A percentile compares a stretch with the other conserved stretches of the same genome.
phyloP scores from a whole-genome alignment of 352 stramenopile genomes.

The Phytophthora meadii region DNA sequence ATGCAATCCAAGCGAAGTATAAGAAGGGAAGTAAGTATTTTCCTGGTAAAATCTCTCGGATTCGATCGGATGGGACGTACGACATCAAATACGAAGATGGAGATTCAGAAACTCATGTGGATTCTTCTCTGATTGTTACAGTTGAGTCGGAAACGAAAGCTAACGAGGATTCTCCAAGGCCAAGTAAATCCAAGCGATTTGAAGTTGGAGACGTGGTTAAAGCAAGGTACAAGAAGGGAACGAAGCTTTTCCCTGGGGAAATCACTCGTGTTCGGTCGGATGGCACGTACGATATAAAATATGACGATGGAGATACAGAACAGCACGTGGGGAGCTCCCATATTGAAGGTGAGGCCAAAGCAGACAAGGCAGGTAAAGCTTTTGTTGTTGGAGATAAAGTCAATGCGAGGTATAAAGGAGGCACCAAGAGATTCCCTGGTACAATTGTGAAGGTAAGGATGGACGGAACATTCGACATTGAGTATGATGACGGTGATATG shows the following conservation, averaged over 20 bases:
- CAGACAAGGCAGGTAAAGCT: too few species aligned
- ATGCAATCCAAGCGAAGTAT: conserved; percentile 53
- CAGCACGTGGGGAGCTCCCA: conserved; percentile 31
- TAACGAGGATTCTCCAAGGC: conserved; percentile 7
- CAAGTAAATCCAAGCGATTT: conserved; percentile 18
- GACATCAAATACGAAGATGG: conserved; percentile 65
- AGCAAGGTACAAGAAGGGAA: conserved; percentile 51
- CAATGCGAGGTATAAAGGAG: conserved; percentile 48
- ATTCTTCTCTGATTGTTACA: conserved; percentile 19
- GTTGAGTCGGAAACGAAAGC: conserved; percentile 5
- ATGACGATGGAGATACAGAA: conserved; percentile 66
- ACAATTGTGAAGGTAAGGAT: conserved; percentile 49
- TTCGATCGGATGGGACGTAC: conserved; percentile 59
- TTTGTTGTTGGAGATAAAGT: conserved; percentile 51
- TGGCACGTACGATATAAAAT: conserved; percentile 74
- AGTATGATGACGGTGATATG: conserved; percentile 62
- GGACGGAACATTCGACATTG: conserved; percentile 71
- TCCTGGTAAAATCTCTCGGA: conserved; percentile 49
- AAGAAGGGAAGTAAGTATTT: conserved; percentile 54
- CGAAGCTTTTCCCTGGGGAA: conserved; percentile 51
- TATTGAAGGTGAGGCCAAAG: conserved; percentile 22
- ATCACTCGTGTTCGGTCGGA: conserved; percentile 57
- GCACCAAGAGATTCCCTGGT: conserved; percentile 45
- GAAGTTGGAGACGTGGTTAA: conserved; percentile 38
- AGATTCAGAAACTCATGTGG: conserved; percentile 36